Conservation (phyloP, 345 rosid species). For the Eutrema yunnanense region DNA sequence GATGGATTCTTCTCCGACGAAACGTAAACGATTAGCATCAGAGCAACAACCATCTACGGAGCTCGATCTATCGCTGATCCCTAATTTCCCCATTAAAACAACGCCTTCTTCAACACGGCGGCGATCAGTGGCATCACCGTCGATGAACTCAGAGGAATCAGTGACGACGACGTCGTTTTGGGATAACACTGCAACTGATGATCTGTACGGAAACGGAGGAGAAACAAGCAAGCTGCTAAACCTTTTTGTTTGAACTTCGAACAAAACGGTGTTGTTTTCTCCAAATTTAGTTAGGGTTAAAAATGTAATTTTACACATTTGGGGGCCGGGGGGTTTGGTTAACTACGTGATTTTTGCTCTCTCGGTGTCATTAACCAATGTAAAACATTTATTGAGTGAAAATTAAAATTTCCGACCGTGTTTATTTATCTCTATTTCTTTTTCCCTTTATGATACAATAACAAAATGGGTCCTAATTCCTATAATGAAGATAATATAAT, state of each 20-base stretch:
- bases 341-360: slow-evolving; percentile 10
- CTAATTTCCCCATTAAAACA: slow-evolving; percentile 15
- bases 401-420: not conserved
- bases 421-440: not conserved
- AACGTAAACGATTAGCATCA: slow-evolving; percentile 35
- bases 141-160: slow-evolving; percentile 89
- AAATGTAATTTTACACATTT: slow-evolving; percentile 22
- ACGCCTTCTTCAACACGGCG: slow-evolving; percentile 12
- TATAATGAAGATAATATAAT: not conserved
- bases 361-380: slow-evolving; percentile 13
- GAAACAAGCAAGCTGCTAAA: slow-evolving; percentile 44
- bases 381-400: slow-evolving; percentile 7
- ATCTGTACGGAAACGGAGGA: slow-evolving; percentile 27
- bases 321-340: not conserved
- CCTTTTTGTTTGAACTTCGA: slow-evolving; percentile 38
- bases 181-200: slow-evolving; percentile 39
- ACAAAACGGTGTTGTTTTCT: not conserved
- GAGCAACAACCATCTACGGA: slow-evolving; percentile 44
- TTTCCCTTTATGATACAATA: not conserved
- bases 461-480: not conserved
- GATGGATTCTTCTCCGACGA: slow-evolving; percentile 34
- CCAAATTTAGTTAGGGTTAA: slow-evolving; percentile 10
- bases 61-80: slow-evolving; percentile 62
- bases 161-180: slow-evolving; percentile 57
- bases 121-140: slow-evolving; percentile 51